These are phyloP conservation scores for Pseudogymnoascus sp. DNA, from an alignment of 2,329 filamentous ascomycete species.

Conservation along the genomic window DNA sequence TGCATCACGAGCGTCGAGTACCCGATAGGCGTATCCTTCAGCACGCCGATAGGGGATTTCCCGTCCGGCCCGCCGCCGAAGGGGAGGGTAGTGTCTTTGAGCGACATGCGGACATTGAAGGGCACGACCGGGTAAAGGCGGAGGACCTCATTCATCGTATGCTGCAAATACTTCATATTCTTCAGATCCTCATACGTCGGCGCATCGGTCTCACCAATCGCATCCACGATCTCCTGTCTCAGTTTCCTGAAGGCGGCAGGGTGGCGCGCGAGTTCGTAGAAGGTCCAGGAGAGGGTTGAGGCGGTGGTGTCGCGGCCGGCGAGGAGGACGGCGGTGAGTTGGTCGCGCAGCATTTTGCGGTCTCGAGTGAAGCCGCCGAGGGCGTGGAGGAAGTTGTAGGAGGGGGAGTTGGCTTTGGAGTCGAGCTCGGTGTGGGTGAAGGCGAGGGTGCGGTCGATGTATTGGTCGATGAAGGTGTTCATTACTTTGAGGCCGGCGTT, in stretches of 20 bases:
- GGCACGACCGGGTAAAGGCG: slow-evolving; percentile 71
- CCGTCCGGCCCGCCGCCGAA: slow-evolving; percentile 59
- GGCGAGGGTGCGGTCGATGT: slow-evolving; percentile 64
- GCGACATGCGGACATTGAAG: slow-evolving; percentile 65
- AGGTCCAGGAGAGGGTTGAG: slow-evolving; percentile 66
- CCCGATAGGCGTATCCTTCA: slow-evolving; percentile 54
- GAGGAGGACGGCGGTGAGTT: slow-evolving; percentile 72
- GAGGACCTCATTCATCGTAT: slow-evolving; percentile 67
- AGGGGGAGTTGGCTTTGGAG: slow-evolving; percentile 62
- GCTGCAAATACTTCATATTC: slow-evolving; percentile 70
- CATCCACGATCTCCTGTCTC: slow-evolving; percentile 60
- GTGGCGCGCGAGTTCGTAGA: slow-evolving; percentile 72
- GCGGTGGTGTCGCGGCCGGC: slow-evolving; percentile 86
- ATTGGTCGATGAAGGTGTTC: slow-evolving; percentile 67
- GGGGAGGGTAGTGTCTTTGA: slow-evolving; percentile 67
- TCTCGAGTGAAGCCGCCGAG: slow-evolving; percentile 72
- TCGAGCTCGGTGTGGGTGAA: slow-evolving; percentile 64
- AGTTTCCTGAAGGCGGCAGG: slow-evolving; percentile 60
- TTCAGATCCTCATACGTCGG: slow-evolving; percentile 77
- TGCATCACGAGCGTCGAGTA: slow-evolving; percentile 69
- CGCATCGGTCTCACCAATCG: slow-evolving; percentile 52
- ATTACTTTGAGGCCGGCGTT: slow-evolving; percentile 56
- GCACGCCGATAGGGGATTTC: slow-evolving; percentile 51
- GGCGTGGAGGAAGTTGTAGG: slow-evolving; percentile 80
- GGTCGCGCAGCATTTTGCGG: slow-evolving; percentile 66